A percentile compares a stretch with the other conserved stretches of the same genome.
These are phyloP conservation scores for Irpex sp. DNA, from an alignment of 1,284 basidiomycete genomes.

Conservation along the genomic window DNA sequence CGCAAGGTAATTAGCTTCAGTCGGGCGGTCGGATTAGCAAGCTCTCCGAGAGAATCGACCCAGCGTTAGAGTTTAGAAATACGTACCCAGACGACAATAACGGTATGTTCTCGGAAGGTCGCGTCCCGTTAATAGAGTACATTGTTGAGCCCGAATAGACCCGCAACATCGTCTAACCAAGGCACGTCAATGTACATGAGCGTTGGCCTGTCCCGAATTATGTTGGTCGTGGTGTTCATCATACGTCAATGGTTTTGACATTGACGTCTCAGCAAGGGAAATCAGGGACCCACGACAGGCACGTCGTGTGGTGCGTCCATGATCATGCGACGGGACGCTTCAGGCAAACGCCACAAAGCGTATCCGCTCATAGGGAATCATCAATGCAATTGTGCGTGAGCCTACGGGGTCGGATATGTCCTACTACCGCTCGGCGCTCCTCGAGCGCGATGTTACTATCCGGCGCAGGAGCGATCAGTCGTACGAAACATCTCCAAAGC, in stretches of 20 bases:
- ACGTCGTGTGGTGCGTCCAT: not conserved
- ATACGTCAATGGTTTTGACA: not conserved
- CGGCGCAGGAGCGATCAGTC: too few relatives aligned
- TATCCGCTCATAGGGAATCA: not conserved
- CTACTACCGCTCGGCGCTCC: too few relatives aligned
- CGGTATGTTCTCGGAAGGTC: not conserved
- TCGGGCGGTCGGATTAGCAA: not conserved
- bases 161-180: not conserved
- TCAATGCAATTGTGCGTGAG: too few relatives aligned
- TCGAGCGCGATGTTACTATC: too few relatives aligned
- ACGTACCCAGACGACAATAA: not conserved
- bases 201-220: not conserved
- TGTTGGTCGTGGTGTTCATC: not conserved
- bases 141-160: not conserved
- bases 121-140: not conserved
- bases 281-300: not conserved
- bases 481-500: too few relatives aligned
- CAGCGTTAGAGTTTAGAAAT: not conserved
- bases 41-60: not conserved
- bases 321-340: not conserved
- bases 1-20: not conserved
- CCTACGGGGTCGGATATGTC: too few relatives aligned
- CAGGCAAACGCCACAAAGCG: not conserved
- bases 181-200: not conserved
- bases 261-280: not conserved